Evolutionary conservation across 2,329 filamentous ascomycete species (phyloP), one percentile per base, ranked within the genome.

Genomic region (Colletotrichum simmondsii): DNA sequence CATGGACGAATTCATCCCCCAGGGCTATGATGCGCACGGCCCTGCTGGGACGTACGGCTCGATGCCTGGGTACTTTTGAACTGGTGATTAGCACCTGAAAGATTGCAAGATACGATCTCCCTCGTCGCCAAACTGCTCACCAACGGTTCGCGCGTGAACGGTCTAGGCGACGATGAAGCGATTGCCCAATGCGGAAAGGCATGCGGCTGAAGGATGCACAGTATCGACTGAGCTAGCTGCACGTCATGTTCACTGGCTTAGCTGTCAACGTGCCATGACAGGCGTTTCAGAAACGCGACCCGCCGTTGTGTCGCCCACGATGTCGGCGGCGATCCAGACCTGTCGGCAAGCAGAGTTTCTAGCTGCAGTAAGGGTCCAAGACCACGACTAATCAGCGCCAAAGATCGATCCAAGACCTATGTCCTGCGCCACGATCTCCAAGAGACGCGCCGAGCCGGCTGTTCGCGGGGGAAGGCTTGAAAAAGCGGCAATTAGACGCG

Each of bases 1-100:
- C 10, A 53, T 71, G 71, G 60, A 57, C 32, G 71, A 73, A 1
- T 73, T 56, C 6, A 61, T 70, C 5, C 66, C 60, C 3, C 61
- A 52, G 1, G 24, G 35, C 2, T 73, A 65, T 22, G 66, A 57
- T 4, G 11, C 60, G 12, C 46, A 56, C 4, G 26, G 30, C 5
- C 37, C 22, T 28, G 16, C 61, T 10, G 57, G 63, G 3, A 10
- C 61, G 14, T 71, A 65, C 4, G 71, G 46, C 6, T 30, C 61
- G 11, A 10, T 62, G 26, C n/a, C 54, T 4, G 56, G 66, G 6
- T 73, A 73, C n/a, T 73, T 56, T 1, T 71, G 49, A 70, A 3
- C 24, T 4, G 8, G 24, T 16, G 5, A 22, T 14, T 1, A 5
- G 12, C 12, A 14, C 11, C 12, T 7, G 30, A 24, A 6, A n/a